Base-by-base conservation (phyloP, 305 asterid species). In the Salvia sclarea region DNA sequence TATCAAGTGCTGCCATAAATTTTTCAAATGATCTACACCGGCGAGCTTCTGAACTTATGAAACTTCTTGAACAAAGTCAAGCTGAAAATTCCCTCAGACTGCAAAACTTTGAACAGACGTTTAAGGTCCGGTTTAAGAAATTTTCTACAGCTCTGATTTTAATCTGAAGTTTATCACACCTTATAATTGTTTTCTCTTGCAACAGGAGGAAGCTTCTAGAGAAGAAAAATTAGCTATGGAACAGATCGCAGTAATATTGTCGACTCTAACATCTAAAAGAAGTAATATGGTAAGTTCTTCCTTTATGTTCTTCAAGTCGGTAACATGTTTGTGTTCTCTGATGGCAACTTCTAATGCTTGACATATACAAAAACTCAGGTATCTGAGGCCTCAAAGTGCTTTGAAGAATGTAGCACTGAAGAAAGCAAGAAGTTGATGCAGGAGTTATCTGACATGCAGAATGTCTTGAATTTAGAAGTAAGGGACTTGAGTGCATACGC, bases 191-290 rank as follows among this genome's bases (percentile, higher is more conserved):
- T 20, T 64, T 52, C 47, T 57, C 9, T 57, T 70, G 52, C 33
- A 28, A 78, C 86, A 90, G 96, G 95, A 88, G 74, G 96, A 91
- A 62, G 86, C 96, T n/a, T 38, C 75, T 47, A 77, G 78, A 64
- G 96, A 91, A 70, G 93, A 88, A 72, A 74, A 85, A 66, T 12
- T 73, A 54, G 92, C 97, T 17, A 77, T 83, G 80, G 87, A 77
- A 49, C 82, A 86, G 55, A 85, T 91, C 71, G 76, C 95, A 30
- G 92, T 68, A 44, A 84, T 91, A 75, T 74, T 91, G 65, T 79
- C 85, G 48, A 76, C 79, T 66, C 73, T 91, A 49, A 86, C 91
- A 61, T 76, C 84, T 68, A 85, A 75, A 63, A 85, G 80, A 78
- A 79, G 81, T 40, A 58, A 77, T 54, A 81, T 81, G 84, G 96